A percentile compares a stretch with the other conserved stretches of the same genome.
Evolutionary conservation across 192 early-diverging fungal genomes (phyloP).

Genomic region (Gonapodya prolifera): DNA sequence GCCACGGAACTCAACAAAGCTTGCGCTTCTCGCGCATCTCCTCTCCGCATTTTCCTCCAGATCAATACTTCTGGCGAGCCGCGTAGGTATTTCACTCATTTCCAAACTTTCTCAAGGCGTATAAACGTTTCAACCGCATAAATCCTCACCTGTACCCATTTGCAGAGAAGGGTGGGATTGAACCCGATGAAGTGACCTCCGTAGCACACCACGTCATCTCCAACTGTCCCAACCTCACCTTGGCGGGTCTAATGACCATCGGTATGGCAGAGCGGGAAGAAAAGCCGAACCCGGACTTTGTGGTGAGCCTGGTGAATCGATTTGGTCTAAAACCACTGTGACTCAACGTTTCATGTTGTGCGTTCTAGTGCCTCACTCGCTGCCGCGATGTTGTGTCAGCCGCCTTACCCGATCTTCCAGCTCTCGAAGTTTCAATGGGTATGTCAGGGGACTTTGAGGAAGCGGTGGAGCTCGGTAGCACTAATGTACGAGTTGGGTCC

Average conservation of each 20-base stretch:
- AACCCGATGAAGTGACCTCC: constrained; percentile 26
- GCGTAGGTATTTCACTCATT: background rate
- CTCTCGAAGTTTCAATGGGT: constrained; percentile 85
- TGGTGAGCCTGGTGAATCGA: constrained; percentile 12
- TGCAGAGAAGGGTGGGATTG: constrained; percentile 68
- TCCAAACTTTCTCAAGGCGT: background rate
- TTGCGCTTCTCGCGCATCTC: constrained; percentile 30
- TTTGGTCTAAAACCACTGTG: background rate
- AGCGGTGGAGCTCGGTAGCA: constrained; percentile 73
- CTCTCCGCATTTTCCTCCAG: constrained; percentile 78
- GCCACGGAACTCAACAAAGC: constrained; percentile 72
- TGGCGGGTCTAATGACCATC: constrained; percentile 93
- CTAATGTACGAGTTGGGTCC: constrained; percentile 87
- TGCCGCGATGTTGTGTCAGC: constrained; percentile 7
- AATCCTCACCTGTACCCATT: background rate
- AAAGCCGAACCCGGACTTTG: constrained; percentile 35
- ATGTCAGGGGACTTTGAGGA: constrained; percentile 92
- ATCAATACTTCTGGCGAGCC: constrained; percentile 89
- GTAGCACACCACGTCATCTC: constrained; percentile 53
- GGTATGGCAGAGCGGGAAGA: constrained; percentile 48
- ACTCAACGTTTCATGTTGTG: too few species aligned
- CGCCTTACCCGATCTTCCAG: constrained; percentile 8
- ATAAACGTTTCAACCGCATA: background rate
- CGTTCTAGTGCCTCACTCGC: background rate
- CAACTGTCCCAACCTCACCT: constrained; percentile 49